Base-by-base conservation (phyloP, 2,329 filamentous ascomycete species). In the Trichoderma atroviride region DNA sequence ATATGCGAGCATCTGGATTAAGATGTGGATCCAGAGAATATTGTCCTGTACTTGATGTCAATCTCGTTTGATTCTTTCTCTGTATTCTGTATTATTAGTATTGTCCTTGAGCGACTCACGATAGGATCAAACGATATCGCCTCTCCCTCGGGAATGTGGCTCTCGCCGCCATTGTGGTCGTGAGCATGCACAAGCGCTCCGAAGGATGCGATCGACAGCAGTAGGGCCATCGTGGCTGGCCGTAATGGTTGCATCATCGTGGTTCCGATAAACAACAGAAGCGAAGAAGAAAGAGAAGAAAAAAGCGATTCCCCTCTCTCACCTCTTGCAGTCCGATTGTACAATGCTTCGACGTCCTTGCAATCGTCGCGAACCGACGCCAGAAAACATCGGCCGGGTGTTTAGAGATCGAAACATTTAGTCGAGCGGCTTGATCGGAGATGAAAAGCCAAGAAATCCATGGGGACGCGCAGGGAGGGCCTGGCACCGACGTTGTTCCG, bases 21-120 rank as follows among this genome's bases (percentile, higher is more conserved):
- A 86, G 76, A 99, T 98, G 81, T 99, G 96, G 74, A 91, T 86
- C 96, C 96, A 99, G 88, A 99, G 81, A 75, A 89, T 93, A 53
- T 90, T 86, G 79, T 98, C 96, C 87, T 90, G 73, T 31, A 31
- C 57, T 29, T 53, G 47, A 27, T 35, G 74, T 85, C 71, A 85
- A 78, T 55, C 63, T 7, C 10, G 3, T 35, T 5, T 61, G 7
- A 3, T n/a, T n/a, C 40, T 19, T n/a, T 10, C 16, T 29, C 9
- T 31, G 50, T 5, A n/a, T 31, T 11, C 27, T n/a, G 40, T 4
- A 10, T 43, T n/a, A 29, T 57, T 27, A n/a, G 43, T 24, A 19
- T 13, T 52, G 5, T 4, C 47, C 10, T n/a, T 22, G 11, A 37
- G 37, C 33, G 27, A 80, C 89, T 70, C 83, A 92, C 91, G 74